A percentile compares a stretch with the other conserved stretches of the same genome.
Conservation (phyloP, 2,329 filamentous ascomycete species). For the Fusarium sp. region DNA sequence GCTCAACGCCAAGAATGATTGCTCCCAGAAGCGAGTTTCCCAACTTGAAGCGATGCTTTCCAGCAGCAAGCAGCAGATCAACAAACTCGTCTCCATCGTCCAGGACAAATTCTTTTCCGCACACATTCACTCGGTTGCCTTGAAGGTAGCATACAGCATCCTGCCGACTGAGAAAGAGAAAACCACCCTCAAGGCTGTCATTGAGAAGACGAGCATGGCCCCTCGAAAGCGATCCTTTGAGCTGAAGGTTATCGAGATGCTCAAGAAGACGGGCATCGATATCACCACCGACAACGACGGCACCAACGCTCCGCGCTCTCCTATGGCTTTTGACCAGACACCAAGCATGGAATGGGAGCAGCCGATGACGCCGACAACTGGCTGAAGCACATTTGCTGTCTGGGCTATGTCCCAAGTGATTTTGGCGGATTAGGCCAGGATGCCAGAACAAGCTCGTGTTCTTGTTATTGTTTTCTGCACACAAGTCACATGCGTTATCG, state of each 20-base stretch:
- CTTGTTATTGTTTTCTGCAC: neutral
- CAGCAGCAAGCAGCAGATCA: neutral
- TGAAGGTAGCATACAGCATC: conserved; percentile 16
- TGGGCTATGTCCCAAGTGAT: neutral
- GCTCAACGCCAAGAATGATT: neutral
- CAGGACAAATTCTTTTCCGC: conserved; percentile 1
- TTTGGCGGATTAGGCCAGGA: neutral
- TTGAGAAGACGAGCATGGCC: neutral
- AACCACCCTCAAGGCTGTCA: neutral
- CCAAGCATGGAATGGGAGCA: neutral
- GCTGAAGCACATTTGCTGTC: neutral
- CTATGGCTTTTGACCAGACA: neutral
- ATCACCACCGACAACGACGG: neutral
- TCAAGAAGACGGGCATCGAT: neutral
- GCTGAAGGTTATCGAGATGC: neutral
- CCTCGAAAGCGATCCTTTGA: neutral
- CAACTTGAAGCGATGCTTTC: neutral
- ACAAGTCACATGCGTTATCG: neutral
- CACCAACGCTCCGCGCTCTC: neutral
- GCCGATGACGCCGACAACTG: neutral
- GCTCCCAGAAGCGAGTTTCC: neutral
- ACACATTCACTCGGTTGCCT: conserved; percentile 5
- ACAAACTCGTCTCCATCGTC: conserved; percentile 11
- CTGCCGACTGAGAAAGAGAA: conserved; percentile 3
- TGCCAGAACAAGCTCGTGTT: neutral